phyloP scores from a whole-genome alignment of 208 protist genomes.

The Sergeia podlipaevii region DNA sequence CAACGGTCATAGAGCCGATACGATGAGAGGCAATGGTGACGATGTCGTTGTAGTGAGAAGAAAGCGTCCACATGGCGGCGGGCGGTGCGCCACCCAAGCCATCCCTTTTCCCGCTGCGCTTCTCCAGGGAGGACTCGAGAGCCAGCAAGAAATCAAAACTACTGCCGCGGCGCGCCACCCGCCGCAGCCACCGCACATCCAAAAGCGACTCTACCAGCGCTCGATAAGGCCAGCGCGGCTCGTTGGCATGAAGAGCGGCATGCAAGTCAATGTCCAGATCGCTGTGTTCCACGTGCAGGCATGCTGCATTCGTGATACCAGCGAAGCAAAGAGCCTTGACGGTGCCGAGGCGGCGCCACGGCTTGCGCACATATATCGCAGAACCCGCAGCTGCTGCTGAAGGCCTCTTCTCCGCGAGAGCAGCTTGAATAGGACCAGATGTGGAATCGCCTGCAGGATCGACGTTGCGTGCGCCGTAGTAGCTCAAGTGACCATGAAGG shows the following conservation, averaged over 20 bases:
- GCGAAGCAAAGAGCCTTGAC: constrained; percentile 32
- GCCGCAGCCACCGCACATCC: constrained; percentile 71
- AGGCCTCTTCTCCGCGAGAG: too few species aligned
- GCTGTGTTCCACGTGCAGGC: constrained; percentile 23
- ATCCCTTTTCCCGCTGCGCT: constrained; percentile 15
- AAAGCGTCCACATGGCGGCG: constrained; percentile 79
- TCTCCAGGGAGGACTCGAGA: constrained; percentile 39
- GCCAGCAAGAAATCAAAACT: constrained; percentile 56
- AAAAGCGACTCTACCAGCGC: constrained; percentile 63
- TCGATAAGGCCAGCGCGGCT: constrained; percentile 50
- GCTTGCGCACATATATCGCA: constrained; percentile 21
- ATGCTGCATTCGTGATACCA: constrained; percentile 26
- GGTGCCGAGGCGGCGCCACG: constrained; percentile 33
- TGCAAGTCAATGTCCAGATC: constrained; percentile 71
- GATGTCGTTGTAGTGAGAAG: constrained; percentile 61
- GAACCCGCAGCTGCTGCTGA: constrained; percentile 6
- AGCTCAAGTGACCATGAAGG: too few species aligned
- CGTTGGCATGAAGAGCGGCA: constrained; percentile 35
- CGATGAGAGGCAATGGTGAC: constrained; percentile 72
- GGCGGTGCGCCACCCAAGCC: constrained; percentile 15
- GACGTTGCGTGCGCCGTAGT: too few species aligned
- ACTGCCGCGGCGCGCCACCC: constrained; percentile 27
- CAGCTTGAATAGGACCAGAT: too few species aligned
- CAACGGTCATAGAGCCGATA: constrained; percentile 35
- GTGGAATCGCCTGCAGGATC: too few species aligned